Evolutionary conservation across 176 grass and related monocot species (phyloP), one percentile per base, ranked within the genome.

Genomic region (Metroxylon sagu): DNA sequence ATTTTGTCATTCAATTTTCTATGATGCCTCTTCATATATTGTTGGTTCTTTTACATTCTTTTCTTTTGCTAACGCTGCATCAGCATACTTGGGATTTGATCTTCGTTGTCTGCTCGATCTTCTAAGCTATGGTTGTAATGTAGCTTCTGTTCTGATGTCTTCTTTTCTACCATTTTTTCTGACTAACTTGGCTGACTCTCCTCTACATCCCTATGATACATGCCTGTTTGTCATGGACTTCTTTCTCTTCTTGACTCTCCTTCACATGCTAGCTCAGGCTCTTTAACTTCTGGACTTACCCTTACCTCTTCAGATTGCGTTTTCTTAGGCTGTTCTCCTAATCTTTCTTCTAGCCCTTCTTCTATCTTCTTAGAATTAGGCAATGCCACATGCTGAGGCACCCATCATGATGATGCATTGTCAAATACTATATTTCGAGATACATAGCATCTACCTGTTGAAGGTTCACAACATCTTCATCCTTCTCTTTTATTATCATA

Each of bases 401-500:
- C 14, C 8, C 18, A 14, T 16, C 28, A 35, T 7, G 31, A 49
- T 62, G 29, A 48, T 18, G 10, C 6, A 49, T 62, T 7, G 5
- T 59, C 26, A 31, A 48, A 62, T 5, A 62, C 18, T 31, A 62
- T 18, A 23, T 23, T 62, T 3, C 10, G 1, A n/a, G 30, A 49
- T 19, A 62, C 48, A 23, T 62, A 48, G 4, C 17, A 19, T 48
- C 30, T 2, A 5, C 21, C 29, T 30, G 0, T 74, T 50, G 51
- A 61, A 16, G 35, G 56, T 74, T 80, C 57, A 17, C 31, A 74
- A 56, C 52, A 57, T 7, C 5, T 25, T 18, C 28, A 19, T 8
- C 54, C 25, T 52, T 81, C 70, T 65, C 35, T 4, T 19, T 3
- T 19, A 54, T 67, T 53, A 50, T 76, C 66, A 56, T 76, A 76